These are phyloP conservation scores for Nannochloropsis granulata DNA, from an alignment of 108 stramenopile genomes.

Conservation along the genomic window DNA sequence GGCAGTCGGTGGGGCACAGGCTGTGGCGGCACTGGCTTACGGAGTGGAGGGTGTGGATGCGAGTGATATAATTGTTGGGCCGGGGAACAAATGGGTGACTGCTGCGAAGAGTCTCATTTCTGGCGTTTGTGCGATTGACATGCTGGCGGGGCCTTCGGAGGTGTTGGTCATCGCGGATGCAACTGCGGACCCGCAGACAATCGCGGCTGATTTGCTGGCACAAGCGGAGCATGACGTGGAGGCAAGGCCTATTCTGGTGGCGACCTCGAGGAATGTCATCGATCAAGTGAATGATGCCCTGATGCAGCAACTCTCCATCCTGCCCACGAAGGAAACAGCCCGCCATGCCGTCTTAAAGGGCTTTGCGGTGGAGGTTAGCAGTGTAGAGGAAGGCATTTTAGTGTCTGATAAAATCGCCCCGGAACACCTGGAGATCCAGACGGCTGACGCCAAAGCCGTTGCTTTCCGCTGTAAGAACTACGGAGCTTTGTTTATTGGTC, in stretches of 20 bases:
- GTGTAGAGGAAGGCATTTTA: constrained; percentile 62
- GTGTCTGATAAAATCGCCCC: constrained; percentile 79
- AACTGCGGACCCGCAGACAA: constrained; percentile 67
- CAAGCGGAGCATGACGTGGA: constrained; percentile 98
- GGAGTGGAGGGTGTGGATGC: constrained; percentile 54
- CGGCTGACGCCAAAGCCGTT: constrained; percentile 53
- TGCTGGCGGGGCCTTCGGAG: constrained; percentile 96
- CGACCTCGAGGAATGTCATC: constrained; percentile 39
- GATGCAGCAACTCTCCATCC: constrained; percentile 1
- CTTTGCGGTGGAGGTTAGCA: constrained; percentile 50
- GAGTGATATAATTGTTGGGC: constrained; percentile 94
- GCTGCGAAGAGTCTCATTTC: constrained; percentile 86
- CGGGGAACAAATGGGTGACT: constrained; percentile 98
- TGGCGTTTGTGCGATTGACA: constrained; percentile 90
- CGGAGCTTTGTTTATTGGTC: constrained; percentile 88
- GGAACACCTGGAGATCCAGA: constrained; percentile 95
- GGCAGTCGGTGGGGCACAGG: constrained; percentile 82
- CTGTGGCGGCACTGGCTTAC: constrained; percentile 81
- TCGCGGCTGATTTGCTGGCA: constrained; percentile 93
- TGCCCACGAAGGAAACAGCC: constrained; percentile 47
- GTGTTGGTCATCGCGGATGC: constrained; percentile 90
- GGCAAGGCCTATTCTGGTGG: constrained; percentile 80
- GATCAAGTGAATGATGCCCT: constrained; percentile 50
- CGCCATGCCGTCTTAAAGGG: constrained; percentile 35
- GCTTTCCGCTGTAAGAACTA: constrained; percentile 61